Evolutionary conservation across 352 stramenopile species (phyloP).

Genomic region (Saprolegnia diclina): DNA sequence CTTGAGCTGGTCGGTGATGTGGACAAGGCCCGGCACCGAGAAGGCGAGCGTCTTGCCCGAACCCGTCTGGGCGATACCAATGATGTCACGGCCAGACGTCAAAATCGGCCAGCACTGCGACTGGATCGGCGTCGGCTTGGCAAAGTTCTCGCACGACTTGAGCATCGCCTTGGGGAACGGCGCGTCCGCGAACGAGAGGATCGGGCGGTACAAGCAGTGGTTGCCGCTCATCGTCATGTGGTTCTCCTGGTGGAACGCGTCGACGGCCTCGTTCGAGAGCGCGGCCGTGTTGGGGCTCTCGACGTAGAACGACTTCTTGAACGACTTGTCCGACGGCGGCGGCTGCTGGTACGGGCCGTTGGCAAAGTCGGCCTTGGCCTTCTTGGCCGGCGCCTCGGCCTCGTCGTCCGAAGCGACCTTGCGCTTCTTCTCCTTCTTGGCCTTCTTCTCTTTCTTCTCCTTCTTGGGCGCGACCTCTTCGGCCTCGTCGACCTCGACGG

Average conservation of each 20-base stretch:
- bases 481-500: slow-evolving; percentile 4
- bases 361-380: slow-evolving; percentile 44
- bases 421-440: slow-evolving; percentile 51
- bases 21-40: slow-evolving; percentile 86
- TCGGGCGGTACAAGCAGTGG: slow-evolving; percentile 82
- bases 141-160: slow-evolving; percentile 84
- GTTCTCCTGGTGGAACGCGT: slow-evolving; percentile 81
- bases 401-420: slow-evolving; percentile 27
- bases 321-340: slow-evolving; percentile 52
- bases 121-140: slow-evolving; percentile 95
- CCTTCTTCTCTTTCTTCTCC: slow-evolving; percentile 44
- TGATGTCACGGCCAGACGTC: slow-evolving; percentile 79
- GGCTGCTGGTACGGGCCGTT: slow-evolving; percentile 70
- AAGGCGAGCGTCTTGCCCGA: slow-evolving; percentile 98
- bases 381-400: slow-evolving; percentile 25
- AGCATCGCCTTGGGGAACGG: slow-evolving; percentile 83
- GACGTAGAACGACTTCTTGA: slow-evolving; percentile 83
- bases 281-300: slow-evolving; percentile 60
- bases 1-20: slow-evolving; percentile 63
- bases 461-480: slow-evolving; percentile 27
- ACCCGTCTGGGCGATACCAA: slow-evolving; percentile 91
- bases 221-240: slow-evolving; percentile 82
- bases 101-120: slow-evolving; percentile 94
- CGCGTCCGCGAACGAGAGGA: slow-evolving; percentile 65
- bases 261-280: slow-evolving; percentile 71